Percentiles rank a stretch among this genome's conserved stretches.
phyloP scores from a whole-genome alignment of 1,284 basidiomycete genomes.

The Cryptococcus amylolentus region DNA sequence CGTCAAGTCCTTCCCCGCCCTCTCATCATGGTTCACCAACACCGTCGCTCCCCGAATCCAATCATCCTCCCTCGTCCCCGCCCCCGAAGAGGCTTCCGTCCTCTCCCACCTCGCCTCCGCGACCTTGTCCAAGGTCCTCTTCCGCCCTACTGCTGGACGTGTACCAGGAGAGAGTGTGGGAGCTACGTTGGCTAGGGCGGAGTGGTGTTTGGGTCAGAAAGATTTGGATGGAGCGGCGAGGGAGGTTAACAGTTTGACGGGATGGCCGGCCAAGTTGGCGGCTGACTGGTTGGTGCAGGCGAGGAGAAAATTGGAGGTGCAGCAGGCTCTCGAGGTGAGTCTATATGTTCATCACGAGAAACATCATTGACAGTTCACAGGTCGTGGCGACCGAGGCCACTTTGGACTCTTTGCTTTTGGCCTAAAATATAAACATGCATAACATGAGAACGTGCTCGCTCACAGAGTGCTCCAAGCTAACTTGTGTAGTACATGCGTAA shows the following conservation, averaged over 20 bases:
- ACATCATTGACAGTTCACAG: constrained; percentile 46
- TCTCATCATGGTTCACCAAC: constrained; percentile 83
- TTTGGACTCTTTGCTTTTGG: constrained; percentile 54
- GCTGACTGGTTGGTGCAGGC: constrained; percentile 91
- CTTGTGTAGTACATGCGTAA: too few relatives aligned
- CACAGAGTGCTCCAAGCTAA: too few relatives aligned
- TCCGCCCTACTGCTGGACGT: constrained; percentile 66
- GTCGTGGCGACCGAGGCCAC: constrained; percentile 80
- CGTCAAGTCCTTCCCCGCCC: constrained; percentile 82
- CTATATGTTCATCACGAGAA: constrained; percentile 26
- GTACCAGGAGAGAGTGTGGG: constrained; percentile 78
- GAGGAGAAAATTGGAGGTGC: constrained; percentile 79
- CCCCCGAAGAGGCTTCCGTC: constrained; percentile 68
- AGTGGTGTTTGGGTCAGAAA: constrained; percentile 84
- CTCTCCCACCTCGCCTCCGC: constrained; percentile 81
- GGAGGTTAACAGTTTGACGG: constrained; percentile 85
- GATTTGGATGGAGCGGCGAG: constrained; percentile 86
- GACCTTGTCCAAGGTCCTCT: constrained; percentile 70
- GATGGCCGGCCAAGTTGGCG: constrained; percentile 77
- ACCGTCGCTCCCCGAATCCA: constrained; percentile 81
- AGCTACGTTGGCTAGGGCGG: constrained; percentile 82
- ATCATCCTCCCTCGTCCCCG: constrained; percentile 82
- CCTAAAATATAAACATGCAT: constrained; percentile 19
- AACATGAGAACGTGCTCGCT: background rate
- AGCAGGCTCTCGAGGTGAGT: constrained; percentile 81